Conservation (phyloP, 2,329 filamentous ascomycete species). For the Trichophyton mentagrophytes region DNA sequence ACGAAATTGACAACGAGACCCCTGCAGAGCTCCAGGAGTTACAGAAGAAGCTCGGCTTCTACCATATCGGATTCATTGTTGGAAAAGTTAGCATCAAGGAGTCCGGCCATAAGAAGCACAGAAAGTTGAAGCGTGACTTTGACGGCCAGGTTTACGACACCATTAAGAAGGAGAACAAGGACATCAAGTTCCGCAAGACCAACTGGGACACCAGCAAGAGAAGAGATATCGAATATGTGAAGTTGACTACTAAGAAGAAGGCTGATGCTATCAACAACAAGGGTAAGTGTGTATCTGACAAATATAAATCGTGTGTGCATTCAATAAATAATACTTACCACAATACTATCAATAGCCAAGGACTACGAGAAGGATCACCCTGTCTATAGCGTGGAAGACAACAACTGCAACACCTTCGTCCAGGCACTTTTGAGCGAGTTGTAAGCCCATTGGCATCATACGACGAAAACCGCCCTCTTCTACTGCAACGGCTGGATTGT, state of each 20-base stretch:
- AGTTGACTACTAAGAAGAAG: background rate
- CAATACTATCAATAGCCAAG: background rate
- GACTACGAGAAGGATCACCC: background rate
- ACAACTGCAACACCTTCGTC: constrained; percentile 1
- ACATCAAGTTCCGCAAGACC: background rate
- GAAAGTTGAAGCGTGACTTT: background rate
- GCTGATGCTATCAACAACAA: background rate
- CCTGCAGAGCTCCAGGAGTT: background rate
- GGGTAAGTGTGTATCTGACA: background rate
- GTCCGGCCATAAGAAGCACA: background rate
- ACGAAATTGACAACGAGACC: background rate
- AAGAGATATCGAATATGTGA: background rate
- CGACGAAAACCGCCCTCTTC: background rate
- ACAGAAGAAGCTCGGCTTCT: background rate
- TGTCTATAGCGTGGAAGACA: background rate
- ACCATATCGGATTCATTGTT: background rate
- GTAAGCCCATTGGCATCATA: background rate
- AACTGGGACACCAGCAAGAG: background rate
- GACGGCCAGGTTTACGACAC: background rate
- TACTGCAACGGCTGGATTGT: too few species aligned
- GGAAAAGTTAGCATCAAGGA: background rate
- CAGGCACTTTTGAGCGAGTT: background rate
- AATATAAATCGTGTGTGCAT: background rate
- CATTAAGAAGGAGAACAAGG: background rate
- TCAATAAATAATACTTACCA: background rate